Evolutionary conservation across 2,329 filamentous ascomycete genomes (phyloP), one percentile per base, ranked within the genome.

Genomic region (Cyphellophora attinorum): DNA sequence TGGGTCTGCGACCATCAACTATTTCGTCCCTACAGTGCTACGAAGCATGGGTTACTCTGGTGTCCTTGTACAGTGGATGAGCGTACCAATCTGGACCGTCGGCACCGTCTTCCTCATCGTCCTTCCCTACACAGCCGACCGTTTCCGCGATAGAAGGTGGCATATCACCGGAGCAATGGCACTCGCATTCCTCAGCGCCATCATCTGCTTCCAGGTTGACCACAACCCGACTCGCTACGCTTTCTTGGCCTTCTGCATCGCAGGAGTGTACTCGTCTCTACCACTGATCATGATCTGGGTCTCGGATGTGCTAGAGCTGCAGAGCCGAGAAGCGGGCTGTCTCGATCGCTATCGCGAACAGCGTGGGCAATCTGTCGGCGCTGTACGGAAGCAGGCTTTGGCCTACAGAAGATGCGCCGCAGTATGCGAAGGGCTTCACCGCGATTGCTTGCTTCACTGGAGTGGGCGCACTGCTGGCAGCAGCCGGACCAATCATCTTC

Each of bases 281-380:
- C 69, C 71, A 1, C 76, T 83, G 1, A 67, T 69, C 2, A 61
- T 83, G 4, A 72, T 77, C 2, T 91, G 82, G 83, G 85, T 88
- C 44, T 76, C 72, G 28, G 84, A 81, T 51, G 79, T 76, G 1
- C 67, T 89, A 31, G 81, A 82, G 0, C 72, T 82, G 5, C 83
- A 83, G 3, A n/a, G 79, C 81, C 0, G 77, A 81, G 3, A 86
- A 86, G 61, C 72, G 81, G 40, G 76, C 76, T 3, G 74, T 79
- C 0, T 80, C 79, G 0, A 55, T 88, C 5, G 83, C 81, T 2
- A 76, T 81, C 42, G 84, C 86, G 57, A 89, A 89, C 51, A 76
- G 77, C 2, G 65, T 84, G 5, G 74, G 71, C 13, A 85, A 86
- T 52, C 65, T 68, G 5, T 74, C 73, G 21, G 76, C 70, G 28